Conservation (phyloP, 306 rosid species). For the Benincasa hispida region DNA sequence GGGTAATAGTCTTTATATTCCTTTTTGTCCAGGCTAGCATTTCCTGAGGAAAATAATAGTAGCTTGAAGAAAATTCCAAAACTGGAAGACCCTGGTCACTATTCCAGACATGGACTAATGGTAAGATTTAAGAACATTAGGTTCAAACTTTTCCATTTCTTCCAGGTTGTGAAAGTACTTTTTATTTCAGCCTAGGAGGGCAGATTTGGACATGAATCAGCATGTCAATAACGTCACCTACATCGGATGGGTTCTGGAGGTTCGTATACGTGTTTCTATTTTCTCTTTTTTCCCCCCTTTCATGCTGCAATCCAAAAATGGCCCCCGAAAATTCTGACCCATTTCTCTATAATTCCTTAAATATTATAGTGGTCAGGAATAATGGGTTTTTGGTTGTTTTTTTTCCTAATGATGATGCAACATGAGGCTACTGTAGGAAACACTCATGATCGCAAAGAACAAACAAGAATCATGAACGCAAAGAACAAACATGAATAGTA, state of each 20-base stretch:
- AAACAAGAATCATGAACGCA: too few species aligned
- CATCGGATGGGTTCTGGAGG: slow-evolving; percentile 98
- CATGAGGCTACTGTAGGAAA: background rate
- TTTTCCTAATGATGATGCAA: background rate
- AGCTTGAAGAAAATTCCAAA: slow-evolving; percentile 67
- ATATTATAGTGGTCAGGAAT: background rate
- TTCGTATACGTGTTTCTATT: slow-evolving; percentile 15
- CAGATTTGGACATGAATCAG: slow-evolving; percentile 91
- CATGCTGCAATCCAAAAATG: background rate
- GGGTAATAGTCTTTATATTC: background rate
- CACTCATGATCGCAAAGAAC: too few species aligned
- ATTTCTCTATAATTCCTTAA: background rate
- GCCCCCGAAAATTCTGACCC: background rate
- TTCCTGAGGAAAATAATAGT: slow-evolving; percentile 60
- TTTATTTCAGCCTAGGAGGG: slow-evolving; percentile 74
- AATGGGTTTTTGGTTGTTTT: background rate
- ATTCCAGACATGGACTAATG: slow-evolving; percentile 58
- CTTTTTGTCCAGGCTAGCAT: slow-evolving; percentile 36
- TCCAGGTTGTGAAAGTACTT: slow-evolving; percentile 22
- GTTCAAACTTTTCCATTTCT: slow-evolving; percentile 3
- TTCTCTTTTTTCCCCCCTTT: background rate
- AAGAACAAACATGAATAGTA: too few species aligned
- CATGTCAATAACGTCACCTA: slow-evolving; percentile 90
- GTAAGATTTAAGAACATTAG: slow-evolving; percentile 25
- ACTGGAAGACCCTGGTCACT: slow-evolving; percentile 61